phyloP scores from a whole-genome alignment of 371 early-diverging fungal species.

The Mortierella sp. region DNA sequence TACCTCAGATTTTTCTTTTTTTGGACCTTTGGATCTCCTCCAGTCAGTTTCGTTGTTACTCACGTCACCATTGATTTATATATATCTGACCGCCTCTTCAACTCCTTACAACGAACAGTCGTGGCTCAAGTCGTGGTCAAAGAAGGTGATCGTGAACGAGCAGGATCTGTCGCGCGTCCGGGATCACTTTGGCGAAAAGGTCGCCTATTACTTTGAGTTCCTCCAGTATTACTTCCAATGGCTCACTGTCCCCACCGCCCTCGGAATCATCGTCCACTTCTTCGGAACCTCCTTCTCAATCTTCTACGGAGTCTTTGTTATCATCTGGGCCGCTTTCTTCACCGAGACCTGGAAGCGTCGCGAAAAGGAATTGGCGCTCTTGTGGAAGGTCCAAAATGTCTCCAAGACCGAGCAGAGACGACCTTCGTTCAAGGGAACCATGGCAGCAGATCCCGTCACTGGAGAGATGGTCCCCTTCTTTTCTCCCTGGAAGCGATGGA shows the following conservation, averaged over 20 bases:
- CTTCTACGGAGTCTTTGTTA: slow-evolving; percentile 74
- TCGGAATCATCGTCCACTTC: slow-evolving; percentile 75
- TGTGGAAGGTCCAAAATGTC: slow-evolving; percentile 83
- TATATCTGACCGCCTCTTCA: neutral
- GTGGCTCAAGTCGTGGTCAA: slow-evolving; percentile 86
- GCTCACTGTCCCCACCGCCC: slow-evolving; percentile 75
- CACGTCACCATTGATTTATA: neutral
- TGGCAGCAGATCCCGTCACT: slow-evolving; percentile 75
- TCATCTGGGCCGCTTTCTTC: slow-evolving; percentile 81
- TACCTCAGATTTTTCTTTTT: neutral
- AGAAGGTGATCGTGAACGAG: slow-evolving; percentile 79
- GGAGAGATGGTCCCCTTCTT: slow-evolving; percentile 81
- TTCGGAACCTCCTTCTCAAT: slow-evolving; percentile 69
- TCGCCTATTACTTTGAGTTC: slow-evolving; percentile 93
- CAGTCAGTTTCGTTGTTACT: neutral
- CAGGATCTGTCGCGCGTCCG: slow-evolving; percentile 77
- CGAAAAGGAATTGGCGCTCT: slow-evolving; percentile 76
- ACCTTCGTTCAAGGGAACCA: slow-evolving; percentile 73
- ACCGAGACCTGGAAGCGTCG: slow-evolving; percentile 87
- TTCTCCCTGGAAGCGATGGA: slow-evolving; percentile 78
- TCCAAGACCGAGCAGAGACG: slow-evolving; percentile 75
- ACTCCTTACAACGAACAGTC: slow-evolving; percentile 43
- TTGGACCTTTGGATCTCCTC: neutral
- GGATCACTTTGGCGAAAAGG: slow-evolving; percentile 87
- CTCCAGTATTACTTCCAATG: slow-evolving; percentile 87